Evolutionary conservation across 164 flowering plant genomes (phyloP).

Genomic region (Macadamia tetraphylla): DNA sequence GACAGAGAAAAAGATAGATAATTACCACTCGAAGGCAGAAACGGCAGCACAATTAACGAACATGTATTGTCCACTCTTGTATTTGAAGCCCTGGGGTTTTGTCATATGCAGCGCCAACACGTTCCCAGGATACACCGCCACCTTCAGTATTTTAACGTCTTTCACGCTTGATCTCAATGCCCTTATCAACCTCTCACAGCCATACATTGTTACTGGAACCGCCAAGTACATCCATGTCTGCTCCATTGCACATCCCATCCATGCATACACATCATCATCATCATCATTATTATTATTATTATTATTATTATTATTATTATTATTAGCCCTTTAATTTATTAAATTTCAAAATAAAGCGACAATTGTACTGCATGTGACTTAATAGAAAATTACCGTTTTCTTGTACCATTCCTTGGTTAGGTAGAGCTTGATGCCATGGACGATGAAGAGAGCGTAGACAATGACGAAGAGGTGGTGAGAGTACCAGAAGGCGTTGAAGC

Average conservation of each 20-base stretch:
- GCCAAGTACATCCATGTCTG: conserved; percentile 60
- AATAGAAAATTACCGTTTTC: conserved; percentile 25
- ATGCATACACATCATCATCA: no score
- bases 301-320: no score
- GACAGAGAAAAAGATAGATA: no score
- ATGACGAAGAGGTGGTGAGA: conserved; percentile 36
- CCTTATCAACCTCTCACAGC: conserved; percentile 37
- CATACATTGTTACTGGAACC: conserved; percentile 34
- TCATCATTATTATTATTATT: no score
- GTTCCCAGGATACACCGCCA: conserved; percentile 47
- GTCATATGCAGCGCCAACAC: conserved; percentile 47
- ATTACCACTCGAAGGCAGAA: conserved; percentile 51
- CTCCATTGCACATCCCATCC: neutral
- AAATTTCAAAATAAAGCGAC: no score
- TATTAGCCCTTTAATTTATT: no score
- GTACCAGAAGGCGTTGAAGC: conserved; percentile 35
- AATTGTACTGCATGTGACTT: no score
- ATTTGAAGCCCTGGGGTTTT: conserved; percentile 47
- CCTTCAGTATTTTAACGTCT: conserved; percentile 43
- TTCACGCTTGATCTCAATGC: conserved; percentile 46
- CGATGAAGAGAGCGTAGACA: conserved; percentile 28
- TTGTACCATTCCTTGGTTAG: conserved; percentile 30
- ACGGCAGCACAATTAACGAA: conserved; percentile 52
- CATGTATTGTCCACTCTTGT: conserved; percentile 60
- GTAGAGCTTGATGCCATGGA: conserved; percentile 31